Evolutionary conservation across 768 basidiomycete species (phyloP).

Genomic region (Pleurotus djamor): DNA sequence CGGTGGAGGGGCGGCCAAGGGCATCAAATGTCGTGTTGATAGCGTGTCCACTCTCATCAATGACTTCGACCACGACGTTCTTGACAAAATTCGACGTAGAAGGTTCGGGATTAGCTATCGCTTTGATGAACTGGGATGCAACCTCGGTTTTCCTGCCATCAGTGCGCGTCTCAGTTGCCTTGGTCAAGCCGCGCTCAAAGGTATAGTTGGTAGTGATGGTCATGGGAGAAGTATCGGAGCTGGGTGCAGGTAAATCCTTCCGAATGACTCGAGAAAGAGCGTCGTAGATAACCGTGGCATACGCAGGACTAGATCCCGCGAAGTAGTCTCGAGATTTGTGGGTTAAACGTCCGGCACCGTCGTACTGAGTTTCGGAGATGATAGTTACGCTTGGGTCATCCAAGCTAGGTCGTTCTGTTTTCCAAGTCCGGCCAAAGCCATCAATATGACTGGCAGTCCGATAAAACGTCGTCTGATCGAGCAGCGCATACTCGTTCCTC

Average conservation of each 20-base stretch:
- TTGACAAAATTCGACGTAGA: background rate
- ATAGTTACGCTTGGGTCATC: background rate
- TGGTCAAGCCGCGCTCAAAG: background rate
- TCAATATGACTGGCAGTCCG: constrained; percentile 1
- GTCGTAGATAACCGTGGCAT: background rate
- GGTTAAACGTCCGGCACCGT: constrained; percentile 1
- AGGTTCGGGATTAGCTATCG: constrained; percentile 2
- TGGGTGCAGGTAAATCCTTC: background rate
- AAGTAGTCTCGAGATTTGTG: background rate
- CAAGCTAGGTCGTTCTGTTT: background rate
- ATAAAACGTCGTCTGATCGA: background rate
- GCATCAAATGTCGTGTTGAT: background rate
- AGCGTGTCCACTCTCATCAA: background rate
- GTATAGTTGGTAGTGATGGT: background rate
- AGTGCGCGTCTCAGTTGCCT: background rate
- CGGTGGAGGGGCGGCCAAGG: background rate
- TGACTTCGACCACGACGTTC: background rate
- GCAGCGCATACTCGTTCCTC: background rate
- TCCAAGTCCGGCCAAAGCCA: background rate
- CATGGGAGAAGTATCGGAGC: background rate
- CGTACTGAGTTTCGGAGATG: background rate
- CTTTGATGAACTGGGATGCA: background rate
- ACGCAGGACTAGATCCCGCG: background rate
- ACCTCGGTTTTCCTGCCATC: background rate
- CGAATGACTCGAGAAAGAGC: background rate